Base-by-base conservation (phyloP, 2,329 filamentous ascomycete species). In the Sclerotinia subarctica region DNA sequence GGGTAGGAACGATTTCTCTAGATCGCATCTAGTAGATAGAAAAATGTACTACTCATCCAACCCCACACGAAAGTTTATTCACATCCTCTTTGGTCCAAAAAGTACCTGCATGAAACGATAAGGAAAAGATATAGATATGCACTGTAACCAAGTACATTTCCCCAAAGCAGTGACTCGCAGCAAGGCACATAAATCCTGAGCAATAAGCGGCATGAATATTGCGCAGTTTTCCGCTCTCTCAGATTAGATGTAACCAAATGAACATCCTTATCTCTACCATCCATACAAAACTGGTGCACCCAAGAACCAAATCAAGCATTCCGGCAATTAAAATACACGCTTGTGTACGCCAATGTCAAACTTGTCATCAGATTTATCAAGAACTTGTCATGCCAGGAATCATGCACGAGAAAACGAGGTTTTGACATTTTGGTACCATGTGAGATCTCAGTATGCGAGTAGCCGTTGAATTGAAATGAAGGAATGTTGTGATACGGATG, bases 341-440 rank as follows among this genome's bases (percentile, higher is more conserved):
- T 60, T 24, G 42, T 60, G 44, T 60, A 35, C 1, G 42, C 26
- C 26, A 24, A 32, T 60, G 44, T 60, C 58, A 60, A 60, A 60
- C 26, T 60, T 62, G 52, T 35, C 52, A 54, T 21, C 29, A 42
- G 15, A 42, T 13, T 5, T 17, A 42, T 42, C 38, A 42, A 42
- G 13, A 60, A 60, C 26, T 60, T 62, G 29, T 35, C 44, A 35
- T 49, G n/a, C 21, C 58, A 62, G 58, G 59, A 62, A 51, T 38
- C 5, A 51, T 51, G 59, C 59, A 62, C 59, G 59, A 62, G 59
- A 62, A 62, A 51, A 62, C 59, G 59, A 62, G 59, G 59, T n/a
- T 38, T 62, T 62, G 59, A 62, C 59, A 62, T 38, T 49, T 21
- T 62, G 46, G 59, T 62, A 17, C 32, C 2, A 51, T 24, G 46